Base-by-base conservation (phyloP, 805 yeast genomes). In the Saccharomycopsis amapae region DNA sequence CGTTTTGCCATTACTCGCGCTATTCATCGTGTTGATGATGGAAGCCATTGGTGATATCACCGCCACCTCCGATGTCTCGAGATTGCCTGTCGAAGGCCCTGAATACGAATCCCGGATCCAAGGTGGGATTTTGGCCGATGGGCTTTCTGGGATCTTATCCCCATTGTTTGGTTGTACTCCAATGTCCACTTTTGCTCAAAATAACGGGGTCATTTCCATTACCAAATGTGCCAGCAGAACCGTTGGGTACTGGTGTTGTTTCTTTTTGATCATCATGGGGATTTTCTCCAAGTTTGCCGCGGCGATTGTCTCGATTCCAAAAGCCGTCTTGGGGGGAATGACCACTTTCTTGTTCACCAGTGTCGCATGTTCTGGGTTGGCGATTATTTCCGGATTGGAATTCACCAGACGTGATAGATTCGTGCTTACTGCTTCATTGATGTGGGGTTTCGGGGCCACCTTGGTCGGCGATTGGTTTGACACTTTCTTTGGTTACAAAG, bases 21-120 rank as follows among this genome's bases (percentile, higher is more conserved):
- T 87, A 39, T 88, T 79, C 61, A 70, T 88, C 26, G 86, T 81
- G 23, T 65, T 85, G 55, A 82, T 85, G 77, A 86, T 87, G 87
- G 96, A 89, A 68, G 84, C 95, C 45, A 86, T 88, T 59, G 96
- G 96, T 62, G 96, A 88, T 63, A 82, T 88, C 59, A 86, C 96
- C 26, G 96, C 96, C 30, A 85, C 96, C 36, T 82, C 86, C 48
- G 97, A 88, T 63, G 96, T 89, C 18, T 85, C 95, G 6, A 71
- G 95, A 55, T 67, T 82, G 51, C 87, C 82, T 51, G 88, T 86
- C 48, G 89, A 83, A 59, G 96, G 96, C 53, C 79, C 76, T 38
- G 56, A 72, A 17, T 88, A 82, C 61, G 96, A 88, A 55, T 76
- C 89, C 15, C 72, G 96, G 63, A 73, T 89, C 54, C 96, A 89